Conservation (phyloP, 2,329 filamentous ascomycete genomes). For the Pestalotiopsis sp. region DNA sequence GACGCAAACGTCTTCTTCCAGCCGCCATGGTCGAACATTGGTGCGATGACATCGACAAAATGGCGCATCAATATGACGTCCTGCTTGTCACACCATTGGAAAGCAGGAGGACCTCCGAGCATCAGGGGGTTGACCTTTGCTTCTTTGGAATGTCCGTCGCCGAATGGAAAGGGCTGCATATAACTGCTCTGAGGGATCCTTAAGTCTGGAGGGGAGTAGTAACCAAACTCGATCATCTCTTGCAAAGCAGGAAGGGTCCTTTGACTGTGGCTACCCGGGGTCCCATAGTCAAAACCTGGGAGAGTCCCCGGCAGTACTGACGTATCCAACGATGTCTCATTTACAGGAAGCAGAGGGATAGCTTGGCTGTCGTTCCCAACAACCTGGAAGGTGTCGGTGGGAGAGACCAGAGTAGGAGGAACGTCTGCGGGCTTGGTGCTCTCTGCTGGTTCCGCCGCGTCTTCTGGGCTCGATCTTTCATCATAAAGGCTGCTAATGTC, state of each 20-base stretch:
- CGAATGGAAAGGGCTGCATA: neutral
- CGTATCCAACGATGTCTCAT: neutral
- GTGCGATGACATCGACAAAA: conserved; percentile 11
- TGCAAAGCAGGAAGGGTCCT: neutral
- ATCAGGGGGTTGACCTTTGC: neutral
- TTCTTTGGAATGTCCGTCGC: neutral
- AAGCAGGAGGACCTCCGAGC: neutral
- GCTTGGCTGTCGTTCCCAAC: neutral
- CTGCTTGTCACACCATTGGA: neutral
- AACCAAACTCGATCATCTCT: neutral
- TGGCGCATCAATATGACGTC: conserved; percentile 10
- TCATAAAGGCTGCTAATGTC: conserved; percentile 1
- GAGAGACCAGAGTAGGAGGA: neutral
- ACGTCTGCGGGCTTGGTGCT: neutral
- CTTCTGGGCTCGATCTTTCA: neutral
- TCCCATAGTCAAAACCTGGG: neutral
- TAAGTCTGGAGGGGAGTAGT: neutral
- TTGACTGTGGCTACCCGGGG: neutral
- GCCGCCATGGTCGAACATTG: conserved; percentile 9
- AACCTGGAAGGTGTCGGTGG: neutral
- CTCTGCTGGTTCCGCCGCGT: neutral
- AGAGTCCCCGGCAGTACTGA: neutral
- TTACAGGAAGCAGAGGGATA: neutral
- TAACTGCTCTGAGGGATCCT: neutral
- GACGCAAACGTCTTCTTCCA: conserved; percentile 4